Evolutionary conservation across 2,329 filamentous ascomycete species (phyloP), one percentile per base, ranked within the genome.

Genomic region (Helminthosporium solani): DNA sequence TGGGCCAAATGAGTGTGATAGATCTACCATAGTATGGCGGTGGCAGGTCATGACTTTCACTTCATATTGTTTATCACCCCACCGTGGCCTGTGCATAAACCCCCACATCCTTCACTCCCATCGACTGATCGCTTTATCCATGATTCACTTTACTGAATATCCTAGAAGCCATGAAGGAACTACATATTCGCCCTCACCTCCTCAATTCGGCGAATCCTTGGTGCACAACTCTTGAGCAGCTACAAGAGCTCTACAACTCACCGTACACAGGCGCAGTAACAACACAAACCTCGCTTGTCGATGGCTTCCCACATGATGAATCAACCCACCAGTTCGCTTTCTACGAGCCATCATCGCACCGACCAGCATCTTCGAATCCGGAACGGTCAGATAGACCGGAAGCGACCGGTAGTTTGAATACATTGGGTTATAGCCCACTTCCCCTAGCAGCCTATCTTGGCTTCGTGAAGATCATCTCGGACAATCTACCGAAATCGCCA

Each of bases 161-260:
- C 8, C 9, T 8, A 31, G 28, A 14, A 3, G 19, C 16, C 7
- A 63, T 66, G 63, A 59, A 55, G 33, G 49, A 70, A 8, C 70
- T 86, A 8, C 40, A 55, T 7, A 81, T 90, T 49, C 57, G 74
- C 34, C 86, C 85, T 0, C 85, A 86, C 0, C 73, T 92, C 6
- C 73, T 90, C 53, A 91, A 91, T 70, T 87, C 86, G 0, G 82
- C 88, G 23, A 85, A 81, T 40, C 87, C 87, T 0, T 90, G 87
- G 87, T 86, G 87, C 20, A 88, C 86, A 0, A 82, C 79, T 2
- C 67, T 78, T 4, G 73, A 78, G 3, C 81, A 90, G 52, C 78
- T 91, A 3, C 66, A 73, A 31, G 69, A 70, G 2, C 79, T 91
- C 6, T 87, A 87, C 61, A 64, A 73, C 23, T 83, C 76, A 40